Base-by-base conservation (phyloP, 2,329 filamentous ascomycete genomes). In the Cryphonectria japonica region DNA sequence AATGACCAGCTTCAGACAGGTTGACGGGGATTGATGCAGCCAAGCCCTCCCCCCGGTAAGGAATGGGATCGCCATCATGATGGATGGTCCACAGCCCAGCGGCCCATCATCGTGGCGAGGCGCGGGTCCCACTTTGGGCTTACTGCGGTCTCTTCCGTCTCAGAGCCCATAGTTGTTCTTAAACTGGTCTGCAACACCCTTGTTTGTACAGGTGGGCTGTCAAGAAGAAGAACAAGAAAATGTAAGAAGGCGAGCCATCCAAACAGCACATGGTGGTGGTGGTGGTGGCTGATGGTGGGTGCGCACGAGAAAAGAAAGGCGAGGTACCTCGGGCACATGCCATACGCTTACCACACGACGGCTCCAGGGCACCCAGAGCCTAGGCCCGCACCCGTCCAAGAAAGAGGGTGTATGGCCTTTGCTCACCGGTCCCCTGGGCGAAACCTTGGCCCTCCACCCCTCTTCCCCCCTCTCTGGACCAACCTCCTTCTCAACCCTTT, bases 51-150 rank as follows among this genome's bases (percentile, higher is more conserved):
- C 3, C 54, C 52, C 9, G 1, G n/a, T 13, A 57, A 13, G 26
- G 52, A 8, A 32, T 29, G 26, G 26, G 14, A 34, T 59, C 34
- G 54, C 19, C 29, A 6, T 32, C 29, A 50, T 65, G 43, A 61
- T 60, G 62, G 66, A 57, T 39, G 64, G 43, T 61, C 60, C 26
- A 29, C 54, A 64, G 54, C 46, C 54, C 57, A 46, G 67, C 54
- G 70, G 54, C 70, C 67, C 70, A 69, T 71, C 59, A 52, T 57
- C 65, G 67, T 63, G 70, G 67, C 64, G 65, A 66, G 62, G 46
- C 54, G 62, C 46, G 39, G 57, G 67, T 34, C 59, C 70, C 70
- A 71, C 70, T 63, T 26, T 63, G 37, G 22, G 37, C 61, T 63
- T 43, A 63, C 37, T 63, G 61, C 61, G 61, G 61, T 63, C 43